These are phyloP conservation scores for Hypoxylon sp. DNA, from an alignment of 2,329 filamentous ascomycete species.

Conservation along the genomic window DNA sequence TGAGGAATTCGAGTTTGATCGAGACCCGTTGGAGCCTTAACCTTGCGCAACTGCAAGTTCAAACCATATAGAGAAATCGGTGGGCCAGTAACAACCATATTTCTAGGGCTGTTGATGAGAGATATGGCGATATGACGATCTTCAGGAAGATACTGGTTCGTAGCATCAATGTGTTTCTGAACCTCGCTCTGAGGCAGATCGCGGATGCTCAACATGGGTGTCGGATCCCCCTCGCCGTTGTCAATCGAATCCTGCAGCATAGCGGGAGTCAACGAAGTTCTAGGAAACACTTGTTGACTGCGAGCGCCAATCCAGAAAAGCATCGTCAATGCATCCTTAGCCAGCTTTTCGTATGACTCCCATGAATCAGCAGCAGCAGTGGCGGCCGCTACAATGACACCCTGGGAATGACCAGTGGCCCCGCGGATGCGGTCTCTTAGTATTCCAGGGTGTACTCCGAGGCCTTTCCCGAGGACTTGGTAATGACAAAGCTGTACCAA, in stretches of 20 bases:
- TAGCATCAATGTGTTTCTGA: constrained; percentile 96
- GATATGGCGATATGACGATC: constrained; percentile 97
- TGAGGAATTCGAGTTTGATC: constrained; percentile 95
- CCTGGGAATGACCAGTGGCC: constrained; percentile 96
- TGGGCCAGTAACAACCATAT: constrained; percentile 96
- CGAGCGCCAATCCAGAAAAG: constrained; percentile 99
- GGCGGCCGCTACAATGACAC: constrained; percentile 91
- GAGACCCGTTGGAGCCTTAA: constrained; percentile 96
- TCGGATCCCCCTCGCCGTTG: constrained; percentile 93
- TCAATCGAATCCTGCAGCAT: constrained; percentile 94
- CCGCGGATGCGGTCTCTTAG: constrained; percentile 88
- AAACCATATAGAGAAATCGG: constrained; percentile 97
- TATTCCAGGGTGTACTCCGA: constrained; percentile 90
- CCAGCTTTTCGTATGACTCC: constrained; percentile 89
- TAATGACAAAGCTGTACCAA: constrained; percentile 97
- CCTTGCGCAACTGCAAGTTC: constrained; percentile 93
- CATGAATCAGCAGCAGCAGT: constrained; percentile 92
- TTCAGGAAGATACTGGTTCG: constrained; percentile 93
- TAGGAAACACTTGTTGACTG: constrained; percentile 96
- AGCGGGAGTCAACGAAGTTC: constrained; percentile 91
- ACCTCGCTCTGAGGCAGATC: constrained; percentile 90
- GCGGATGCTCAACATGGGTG: constrained; percentile 97
- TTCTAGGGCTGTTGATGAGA: constrained; percentile 95
- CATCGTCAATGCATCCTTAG: constrained; percentile 86
- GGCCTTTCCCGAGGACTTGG: constrained; percentile 90